phyloP scores from a whole-genome alignment of 345 rosid species.

The Angophora floribunda region DNA sequence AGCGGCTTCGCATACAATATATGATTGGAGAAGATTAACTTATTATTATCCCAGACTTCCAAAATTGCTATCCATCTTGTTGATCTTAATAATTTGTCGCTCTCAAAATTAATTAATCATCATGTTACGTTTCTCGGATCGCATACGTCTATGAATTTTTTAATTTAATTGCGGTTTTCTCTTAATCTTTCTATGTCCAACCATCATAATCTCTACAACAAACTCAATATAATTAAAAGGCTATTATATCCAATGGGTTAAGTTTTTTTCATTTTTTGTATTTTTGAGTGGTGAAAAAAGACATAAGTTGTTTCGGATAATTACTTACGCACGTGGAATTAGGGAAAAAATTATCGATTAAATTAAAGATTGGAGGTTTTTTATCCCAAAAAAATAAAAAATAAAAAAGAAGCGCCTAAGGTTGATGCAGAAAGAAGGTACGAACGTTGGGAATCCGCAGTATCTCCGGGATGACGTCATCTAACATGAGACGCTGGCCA shows the following conservation, averaged over 20 bases:
- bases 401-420: not conserved
- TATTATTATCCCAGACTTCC: not conserved
- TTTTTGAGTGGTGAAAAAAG: not conserved
- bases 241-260: not conserved
- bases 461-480: not conserved
- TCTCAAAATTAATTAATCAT: not conserved
- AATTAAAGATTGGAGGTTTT: not conserved
- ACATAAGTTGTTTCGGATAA: not conserved
- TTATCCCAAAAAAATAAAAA: not conserved
- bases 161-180: accelerated
- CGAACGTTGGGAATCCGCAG: not conserved
- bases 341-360: not conserved
- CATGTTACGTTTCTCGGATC: not conserved
- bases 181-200: not conserved
- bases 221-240: not conserved
- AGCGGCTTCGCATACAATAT: not conserved
- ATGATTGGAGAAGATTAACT: not conserved
- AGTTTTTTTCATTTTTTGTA: not conserved
- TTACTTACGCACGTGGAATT: not conserved
- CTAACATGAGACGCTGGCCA: not conserved
- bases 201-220: not conserved
- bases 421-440: not conserved
- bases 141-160: not conserved
- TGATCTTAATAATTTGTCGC: not conserved
- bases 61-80: not conserved